Base-by-base conservation (phyloP, 2,329 filamentous ascomycete genomes). In the Aspergillus sp. region DNA sequence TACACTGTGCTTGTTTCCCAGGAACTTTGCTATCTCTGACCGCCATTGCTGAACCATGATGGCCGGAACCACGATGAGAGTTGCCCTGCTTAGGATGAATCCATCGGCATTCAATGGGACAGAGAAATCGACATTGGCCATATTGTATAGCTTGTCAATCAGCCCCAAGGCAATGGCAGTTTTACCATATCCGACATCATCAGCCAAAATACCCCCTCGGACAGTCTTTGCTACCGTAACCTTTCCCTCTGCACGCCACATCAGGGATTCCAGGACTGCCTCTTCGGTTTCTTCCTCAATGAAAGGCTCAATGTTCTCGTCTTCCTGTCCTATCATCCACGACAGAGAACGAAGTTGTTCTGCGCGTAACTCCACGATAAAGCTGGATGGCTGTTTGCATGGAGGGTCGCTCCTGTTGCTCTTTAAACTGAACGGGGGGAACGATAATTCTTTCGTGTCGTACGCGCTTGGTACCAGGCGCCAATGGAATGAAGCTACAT, bases 111-210 rank as follows among this genome's bases (percentile, higher is more conserved):
- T 49, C 5, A 51, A 48, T 19, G 48, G 42, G 8, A 59, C 19
- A 11, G 59, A 42, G 47, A 57, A 11, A 39, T 54, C 41, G 45
- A 71, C 66, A 11, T 57, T 59, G 19, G 24, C 4, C 9, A 15
- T 19, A 9, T 71, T 58, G 30, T 77, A 76, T 45, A 81, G 77
- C 4, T 73, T 69, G 37, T 83, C 76, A 30, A 88, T 80, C 8
- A 89, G 70, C 1, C 79, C 85, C 12, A 89, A 75, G 2, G 80
- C 81, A 0, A 83, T 81, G 1, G 85, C 81, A 0, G 87, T 89
- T 65, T 90, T 89, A 0, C 87, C 87, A 65, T 86, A 89, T 0
- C 84, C 86, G 34, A 88, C 85, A 45, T 84, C 78, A 64, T 88
- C 85, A 2, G 86, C 86, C 34, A 88, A 75, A 17, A 89, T 77